phyloP scores from a whole-genome alignment of 164 flowering plant species.

The Vitis rotundifolia region DNA sequence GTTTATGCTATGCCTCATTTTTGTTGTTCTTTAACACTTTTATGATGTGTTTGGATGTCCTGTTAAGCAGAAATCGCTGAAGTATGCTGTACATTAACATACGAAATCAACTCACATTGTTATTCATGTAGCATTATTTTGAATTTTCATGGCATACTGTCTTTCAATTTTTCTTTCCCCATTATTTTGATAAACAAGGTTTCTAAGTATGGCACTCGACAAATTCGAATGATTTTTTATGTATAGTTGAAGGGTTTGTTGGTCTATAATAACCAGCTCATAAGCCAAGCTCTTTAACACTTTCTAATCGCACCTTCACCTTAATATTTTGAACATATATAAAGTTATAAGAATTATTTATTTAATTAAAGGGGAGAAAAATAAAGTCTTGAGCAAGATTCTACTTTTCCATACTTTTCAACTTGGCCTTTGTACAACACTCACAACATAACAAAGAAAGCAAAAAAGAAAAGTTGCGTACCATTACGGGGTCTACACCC shows the following conservation, averaged over 20 bases:
- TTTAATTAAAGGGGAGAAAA: constrained; percentile 1
- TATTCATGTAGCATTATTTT: too few species aligned
- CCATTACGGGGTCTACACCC: constrained; percentile 34
- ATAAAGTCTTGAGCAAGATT: constrained; percentile 23
- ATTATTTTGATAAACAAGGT: background rate
- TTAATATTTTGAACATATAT: background rate
- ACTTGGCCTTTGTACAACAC: constrained; percentile 29
- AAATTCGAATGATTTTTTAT: background rate
- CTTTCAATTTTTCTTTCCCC: too few species aligned
- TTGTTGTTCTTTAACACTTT: background rate
- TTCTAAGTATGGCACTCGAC: background rate
- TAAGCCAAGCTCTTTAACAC: constrained; percentile 4
- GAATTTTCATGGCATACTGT: too few species aligned
- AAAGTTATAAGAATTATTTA: too few species aligned
- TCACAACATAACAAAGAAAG: constrained; percentile 23
- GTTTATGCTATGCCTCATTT: background rate
- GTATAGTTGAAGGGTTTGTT: background rate
- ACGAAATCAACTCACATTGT: too few species aligned
- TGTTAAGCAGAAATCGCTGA: background rate
- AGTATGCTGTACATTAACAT: too few species aligned
- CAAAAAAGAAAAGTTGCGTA: constrained; percentile 30
- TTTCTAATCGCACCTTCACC: background rate
- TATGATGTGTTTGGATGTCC: background rate
- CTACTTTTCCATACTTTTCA: constrained; percentile 33
- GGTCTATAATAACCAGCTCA: background rate